These are phyloP conservation scores for Pyrenophora seminiperda DNA, from an alignment of 2,329 filamentous ascomycete species.

Conservation along the genomic window DNA sequence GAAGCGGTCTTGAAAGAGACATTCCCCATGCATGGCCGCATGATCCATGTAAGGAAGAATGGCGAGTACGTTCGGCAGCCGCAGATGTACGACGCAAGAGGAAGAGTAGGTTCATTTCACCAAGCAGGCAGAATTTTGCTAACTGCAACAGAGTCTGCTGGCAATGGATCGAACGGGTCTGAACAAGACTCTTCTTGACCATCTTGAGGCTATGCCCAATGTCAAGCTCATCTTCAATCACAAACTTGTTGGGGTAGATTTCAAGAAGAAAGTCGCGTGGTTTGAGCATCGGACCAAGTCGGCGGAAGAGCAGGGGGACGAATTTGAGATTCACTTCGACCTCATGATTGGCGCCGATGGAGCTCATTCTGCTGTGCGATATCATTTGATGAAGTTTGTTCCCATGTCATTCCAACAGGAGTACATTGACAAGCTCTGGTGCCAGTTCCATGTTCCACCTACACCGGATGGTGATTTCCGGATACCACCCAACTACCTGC, in stretches of 20 bases:
- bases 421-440: conserved; percentile 97
- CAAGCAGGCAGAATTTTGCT: conserved; percentile 5
- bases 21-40: conserved; percentile 92
- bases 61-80: conserved; percentile 74
- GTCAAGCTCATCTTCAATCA: conserved; percentile 92
- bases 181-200: conserved; percentile 82
- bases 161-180: conserved; percentile 84
- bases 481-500: conserved; percentile 90
- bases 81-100: conserved; percentile 91
- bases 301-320: conserved; percentile 47
- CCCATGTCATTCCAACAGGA: conserved; percentile 90
- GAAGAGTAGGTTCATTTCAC: conserved; percentile 66
- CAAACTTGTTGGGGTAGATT: conserved; percentile 90
- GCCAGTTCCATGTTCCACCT: conserved; percentile 83
- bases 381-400: conserved; percentile 94
- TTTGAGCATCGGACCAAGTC: conserved; percentile 65
- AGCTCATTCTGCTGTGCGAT: conserved; percentile 87
- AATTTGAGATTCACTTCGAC: conserved; percentile 87
- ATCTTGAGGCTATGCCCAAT: conserved; percentile 81
- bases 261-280: conserved; percentile 79
- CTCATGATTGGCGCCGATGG: conserved; percentile 94
- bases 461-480: conserved; percentile 62
- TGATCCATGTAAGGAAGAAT: conserved; percentile 80
- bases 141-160: conserved; percentile 69
- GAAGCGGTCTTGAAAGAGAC: conserved; percentile 76